Conservation (phyloP, 1,284 basidiomycete species). For the Cryptococcus jaspeensis region DNA sequence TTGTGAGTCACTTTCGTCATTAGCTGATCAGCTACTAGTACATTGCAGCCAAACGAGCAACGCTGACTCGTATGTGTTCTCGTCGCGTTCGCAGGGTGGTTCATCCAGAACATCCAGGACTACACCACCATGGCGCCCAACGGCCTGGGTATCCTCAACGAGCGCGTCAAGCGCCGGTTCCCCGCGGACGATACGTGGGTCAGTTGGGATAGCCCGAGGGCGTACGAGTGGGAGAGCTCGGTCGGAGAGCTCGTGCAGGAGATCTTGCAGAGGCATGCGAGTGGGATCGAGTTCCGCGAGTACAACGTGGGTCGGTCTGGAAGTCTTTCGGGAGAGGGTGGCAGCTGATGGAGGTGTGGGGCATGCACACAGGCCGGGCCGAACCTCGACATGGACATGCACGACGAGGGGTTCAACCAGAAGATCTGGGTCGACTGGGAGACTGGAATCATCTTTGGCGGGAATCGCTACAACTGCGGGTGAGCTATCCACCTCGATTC, state of each 20-base stretch:
- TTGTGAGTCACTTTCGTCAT: slow-evolving; percentile 15
- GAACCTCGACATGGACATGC: slow-evolving; percentile 93
- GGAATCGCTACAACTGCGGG: slow-evolving; percentile 64
- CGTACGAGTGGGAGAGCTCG: slow-evolving; percentile 75
- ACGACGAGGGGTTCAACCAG: slow-evolving; percentile 87
- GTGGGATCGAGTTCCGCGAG: slow-evolving; percentile 91
- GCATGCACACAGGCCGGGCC: slow-evolving; percentile 65
- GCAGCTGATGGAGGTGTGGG: neutral
- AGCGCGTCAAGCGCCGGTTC: slow-evolving; percentile 84
- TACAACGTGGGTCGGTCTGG: slow-evolving; percentile 60
- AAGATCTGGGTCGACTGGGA: slow-evolving; percentile 91
- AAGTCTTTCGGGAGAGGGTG: neutral
- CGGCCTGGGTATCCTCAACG: slow-evolving; percentile 75
- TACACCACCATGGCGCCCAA: slow-evolving; percentile 82
- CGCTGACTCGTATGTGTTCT: neutral
- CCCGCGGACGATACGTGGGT: slow-evolving; percentile 93
- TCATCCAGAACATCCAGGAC: slow-evolving; percentile 97
- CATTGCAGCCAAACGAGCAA: neutral
- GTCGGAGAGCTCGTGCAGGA: slow-evolving; percentile 94
- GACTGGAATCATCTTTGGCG: slow-evolving; percentile 86
- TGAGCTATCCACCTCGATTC: slow-evolving; percentile 9
- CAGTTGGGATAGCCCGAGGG: slow-evolving; percentile 78
- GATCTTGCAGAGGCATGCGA: slow-evolving; percentile 88
- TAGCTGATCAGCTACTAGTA: neutral
- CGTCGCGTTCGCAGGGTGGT: slow-evolving; percentile 83